Evolutionary conservation across 306 rosid species (phyloP).

Genomic region (Lathyrus tuberosus): DNA sequence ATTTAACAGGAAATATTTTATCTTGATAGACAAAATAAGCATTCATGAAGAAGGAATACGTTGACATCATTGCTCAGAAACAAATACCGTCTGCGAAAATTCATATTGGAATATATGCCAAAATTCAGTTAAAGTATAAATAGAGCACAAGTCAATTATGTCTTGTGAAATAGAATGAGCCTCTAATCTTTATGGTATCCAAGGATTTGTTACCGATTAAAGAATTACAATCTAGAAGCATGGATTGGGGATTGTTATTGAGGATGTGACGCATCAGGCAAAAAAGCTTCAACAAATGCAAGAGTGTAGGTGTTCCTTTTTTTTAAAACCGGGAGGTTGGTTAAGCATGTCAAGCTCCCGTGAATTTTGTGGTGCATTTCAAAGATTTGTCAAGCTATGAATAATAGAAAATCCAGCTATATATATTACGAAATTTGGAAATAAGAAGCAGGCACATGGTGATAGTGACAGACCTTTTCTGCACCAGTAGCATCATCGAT

Average conservation of each 20-base stretch:
- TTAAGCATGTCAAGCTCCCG: too few relatives aligned
- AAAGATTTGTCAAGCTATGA: too few relatives aligned
- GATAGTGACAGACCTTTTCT: constrained; percentile 70
- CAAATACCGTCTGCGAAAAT: constrained; percentile 27
- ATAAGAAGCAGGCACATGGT: constrained; percentile 28
- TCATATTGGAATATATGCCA: not conserved
- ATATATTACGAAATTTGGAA: not conserved
- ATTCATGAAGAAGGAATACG: constrained; percentile 1
- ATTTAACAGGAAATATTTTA: constrained; percentile 20
- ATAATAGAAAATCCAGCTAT: too few relatives aligned
- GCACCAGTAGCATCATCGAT: constrained; percentile 98
- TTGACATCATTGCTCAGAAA: constrained; percentile 20
- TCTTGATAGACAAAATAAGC: constrained; percentile 19
- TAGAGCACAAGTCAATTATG: constrained; percentile 6
- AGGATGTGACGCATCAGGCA: not conserved
- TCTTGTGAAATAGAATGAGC: not conserved
- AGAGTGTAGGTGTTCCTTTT: too few relatives aligned
- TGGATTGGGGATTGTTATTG: constrained; percentile 9
- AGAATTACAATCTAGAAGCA: constrained; percentile 14
- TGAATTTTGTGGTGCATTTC: too few relatives aligned
- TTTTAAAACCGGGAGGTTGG: too few relatives aligned
- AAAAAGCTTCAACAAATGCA: too few relatives aligned
- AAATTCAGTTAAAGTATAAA: constrained; percentile 8
- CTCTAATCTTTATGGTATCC: not conserved
- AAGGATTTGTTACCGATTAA: constrained; percentile 5